Base-by-base conservation (phyloP, 768 basidiomycete genomes). In the Amanita brunnescens region DNA sequence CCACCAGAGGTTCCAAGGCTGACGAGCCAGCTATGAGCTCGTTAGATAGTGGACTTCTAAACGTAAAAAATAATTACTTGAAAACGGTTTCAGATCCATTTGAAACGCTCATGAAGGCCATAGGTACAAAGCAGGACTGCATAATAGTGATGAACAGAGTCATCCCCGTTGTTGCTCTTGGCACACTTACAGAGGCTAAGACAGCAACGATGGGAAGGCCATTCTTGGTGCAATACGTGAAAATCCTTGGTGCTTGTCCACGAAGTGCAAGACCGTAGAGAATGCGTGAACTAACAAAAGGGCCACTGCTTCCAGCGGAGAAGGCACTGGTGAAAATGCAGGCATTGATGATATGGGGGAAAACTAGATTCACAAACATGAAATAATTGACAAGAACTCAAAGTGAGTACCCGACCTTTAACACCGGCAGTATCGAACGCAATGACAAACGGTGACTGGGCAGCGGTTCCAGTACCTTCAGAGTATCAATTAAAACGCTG, bases 341-440 rank as follows among this genome's bases (percentile, higher is more conserved):
- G n/a, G n/a, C n/a, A 59, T 91, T 91, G 64, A 91, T 74, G 59
- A 91, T 77, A 41, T 79, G 78, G 5, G 80, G 80, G n/a, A n/a
- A n/a, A n/a, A n/a, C n/a, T n/a, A n/a, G n/a, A n/a, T n/a, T n/a
- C n/a, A n/a, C n/a, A n/a, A n/a, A n/a, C n/a, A n/a, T n/a, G n/a
- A n/a, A n/a, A n/a, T n/a, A n/a, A n/a, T n/a, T n/a, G n/a, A n/a
- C n/a, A n/a, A n/a, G n/a, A n/a, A n/a, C n/a, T n/a, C n/a, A n/a
- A n/a, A n/a, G n/a, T n/a, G n/a, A n/a, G n/a, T n/a, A n/a, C n/a
- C n/a, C n/a, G n/a, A n/a, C n/a, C n/a, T n/a, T n/a, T n/a, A n/a
- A n/a, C n/a, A n/a, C n/a, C n/a, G n/a, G n/a, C n/a, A n/a, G n/a
- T n/a, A n/a, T n/a, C n/a, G n/a, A n/a, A n/a, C n/a, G n/a, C n/a